Evolutionary conservation across 2,329 filamentous ascomycete species (phyloP).

Genomic region (Onygenales sp.): DNA sequence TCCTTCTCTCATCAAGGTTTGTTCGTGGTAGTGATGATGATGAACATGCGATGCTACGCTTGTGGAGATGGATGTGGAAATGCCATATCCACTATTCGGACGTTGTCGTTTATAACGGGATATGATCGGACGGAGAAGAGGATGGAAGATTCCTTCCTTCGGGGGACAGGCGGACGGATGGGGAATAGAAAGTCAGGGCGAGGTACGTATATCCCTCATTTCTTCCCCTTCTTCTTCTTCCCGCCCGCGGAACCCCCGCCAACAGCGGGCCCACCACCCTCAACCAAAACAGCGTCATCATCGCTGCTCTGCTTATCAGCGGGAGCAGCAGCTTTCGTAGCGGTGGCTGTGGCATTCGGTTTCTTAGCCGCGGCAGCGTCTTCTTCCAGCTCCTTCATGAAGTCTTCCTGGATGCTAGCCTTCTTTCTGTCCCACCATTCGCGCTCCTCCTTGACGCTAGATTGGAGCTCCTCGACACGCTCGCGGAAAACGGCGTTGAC

Average conservation of each 20-base stretch:
- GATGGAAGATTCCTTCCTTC: no score
- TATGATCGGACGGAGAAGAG: no score
- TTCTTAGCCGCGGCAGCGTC: slow-evolving; percentile 12
- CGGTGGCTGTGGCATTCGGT: slow-evolving; percentile 14
- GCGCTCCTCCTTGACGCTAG: slow-evolving; percentile 63
- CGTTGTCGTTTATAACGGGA: no score
- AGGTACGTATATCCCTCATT: slow-evolving; percentile 19
- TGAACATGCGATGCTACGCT: no score
- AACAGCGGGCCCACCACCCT: slow-evolving; percentile 43
- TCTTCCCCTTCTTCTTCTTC: slow-evolving; percentile 40
- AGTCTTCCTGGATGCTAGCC: slow-evolving; percentile 61
- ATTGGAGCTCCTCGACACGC: slow-evolving; percentile 64
- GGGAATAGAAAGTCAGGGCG: not conserved
- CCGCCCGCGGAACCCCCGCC: slow-evolving; percentile 16
- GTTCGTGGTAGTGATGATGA: no score
- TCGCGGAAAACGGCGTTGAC: slow-evolving; percentile 71
- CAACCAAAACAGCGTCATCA: slow-evolving; percentile 71
- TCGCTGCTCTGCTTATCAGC: slow-evolving; percentile 40
- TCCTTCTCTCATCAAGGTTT: no score
- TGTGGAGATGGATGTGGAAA: no score
- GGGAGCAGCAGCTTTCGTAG: slow-evolving; percentile 10
- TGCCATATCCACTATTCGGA: no score
- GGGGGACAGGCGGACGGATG: not conserved
- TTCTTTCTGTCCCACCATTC: slow-evolving; percentile 88
- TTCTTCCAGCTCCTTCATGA: slow-evolving; percentile 69